phyloP scores from a whole-genome alignment of 1,139 yeast genomes.

The Citeromyces siamensis region DNA sequence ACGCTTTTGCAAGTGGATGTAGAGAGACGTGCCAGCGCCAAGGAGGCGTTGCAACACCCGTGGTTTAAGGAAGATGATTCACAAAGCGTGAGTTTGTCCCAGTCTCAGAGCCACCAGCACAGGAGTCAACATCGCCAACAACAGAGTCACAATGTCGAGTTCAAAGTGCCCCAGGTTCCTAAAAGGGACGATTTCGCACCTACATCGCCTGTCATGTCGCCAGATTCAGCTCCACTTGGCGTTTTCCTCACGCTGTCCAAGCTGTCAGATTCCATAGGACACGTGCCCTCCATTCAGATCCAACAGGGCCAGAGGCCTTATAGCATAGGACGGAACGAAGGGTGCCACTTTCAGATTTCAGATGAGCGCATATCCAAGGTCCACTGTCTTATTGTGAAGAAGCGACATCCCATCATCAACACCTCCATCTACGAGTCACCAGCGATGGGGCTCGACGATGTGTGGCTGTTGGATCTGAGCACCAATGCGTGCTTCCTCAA shows the following conservation, averaged over 20 bases:
- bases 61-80: conserved; percentile 38
- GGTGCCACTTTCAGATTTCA: conserved; percentile 43
- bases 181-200: neutral
- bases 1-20: conserved; percentile 69
- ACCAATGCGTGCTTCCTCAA: conserved; percentile 74
- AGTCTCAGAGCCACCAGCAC: conserved; percentile 59
- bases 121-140: conserved; percentile 12
- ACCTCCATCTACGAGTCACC: conserved; percentile 49
- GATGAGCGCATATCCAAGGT: conserved; percentile 75
- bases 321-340: conserved; percentile 44
- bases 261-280: conserved; percentile 14
- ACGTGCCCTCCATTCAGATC: conserved; percentile 36
- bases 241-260: conserved; percentile 38
- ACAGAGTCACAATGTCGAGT: neutral
- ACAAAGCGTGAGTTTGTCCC: conserved; percentile 40
- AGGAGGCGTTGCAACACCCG: conserved; percentile 57
- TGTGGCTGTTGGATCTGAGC: conserved; percentile 77
- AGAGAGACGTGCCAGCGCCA: conserved; percentile 53
- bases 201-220: conserved; percentile 1
- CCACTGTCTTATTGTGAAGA: conserved; percentile 61
- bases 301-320: conserved; percentile 53
- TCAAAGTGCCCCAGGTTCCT: neutral
- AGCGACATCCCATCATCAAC: conserved; percentile 42
- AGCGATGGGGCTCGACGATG: conserved; percentile 47
- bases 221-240: conserved; percentile 22